These are phyloP conservation scores for Lanzia echinophila DNA, from an alignment of 2,329 filamentous ascomycete species.

Conservation along the genomic window DNA sequence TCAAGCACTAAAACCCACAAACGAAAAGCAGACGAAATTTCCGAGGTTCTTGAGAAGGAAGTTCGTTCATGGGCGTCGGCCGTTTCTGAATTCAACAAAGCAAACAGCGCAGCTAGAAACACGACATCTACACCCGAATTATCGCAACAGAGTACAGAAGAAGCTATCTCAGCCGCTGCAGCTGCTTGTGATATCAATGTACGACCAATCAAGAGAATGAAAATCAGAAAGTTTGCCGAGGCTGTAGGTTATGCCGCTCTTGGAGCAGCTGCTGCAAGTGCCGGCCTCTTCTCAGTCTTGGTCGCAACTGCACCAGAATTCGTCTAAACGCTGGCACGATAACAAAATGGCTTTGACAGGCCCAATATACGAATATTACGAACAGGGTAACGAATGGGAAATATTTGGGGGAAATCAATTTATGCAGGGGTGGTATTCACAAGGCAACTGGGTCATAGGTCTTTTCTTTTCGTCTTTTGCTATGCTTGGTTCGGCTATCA, in stretches of 20 bases:
- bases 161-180: background rate
- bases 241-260: slow-evolving; percentile 29
- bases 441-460: background rate
- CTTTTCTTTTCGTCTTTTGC: background rate
- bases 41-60: slow-evolving; percentile 8
- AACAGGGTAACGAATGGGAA: background rate
- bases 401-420: background rate
- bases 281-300: slow-evolving; percentile 32
- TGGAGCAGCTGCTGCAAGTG: slow-evolving; percentile 32
- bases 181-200: background rate
- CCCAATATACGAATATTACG: background rate
- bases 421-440: background rate
- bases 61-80: slow-evolving; percentile 20
- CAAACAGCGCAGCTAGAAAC: background rate
- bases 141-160: background rate
- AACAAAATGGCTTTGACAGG: background rate
- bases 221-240: slow-evolving; percentile 21
- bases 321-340: slow-evolving; percentile 11
- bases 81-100: background rate
- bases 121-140: background rate
- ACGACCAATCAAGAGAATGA: slow-evolving; percentile 26
- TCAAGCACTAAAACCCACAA: slow-evolving; percentile 16
- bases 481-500: background rate
- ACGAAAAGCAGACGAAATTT: slow-evolving; percentile 29
- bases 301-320: slow-evolving; percentile 34